These are phyloP conservation scores for Clavulina sp. DNA, from an alignment of 768 basidiomycete species.

Conservation along the genomic window DNA sequence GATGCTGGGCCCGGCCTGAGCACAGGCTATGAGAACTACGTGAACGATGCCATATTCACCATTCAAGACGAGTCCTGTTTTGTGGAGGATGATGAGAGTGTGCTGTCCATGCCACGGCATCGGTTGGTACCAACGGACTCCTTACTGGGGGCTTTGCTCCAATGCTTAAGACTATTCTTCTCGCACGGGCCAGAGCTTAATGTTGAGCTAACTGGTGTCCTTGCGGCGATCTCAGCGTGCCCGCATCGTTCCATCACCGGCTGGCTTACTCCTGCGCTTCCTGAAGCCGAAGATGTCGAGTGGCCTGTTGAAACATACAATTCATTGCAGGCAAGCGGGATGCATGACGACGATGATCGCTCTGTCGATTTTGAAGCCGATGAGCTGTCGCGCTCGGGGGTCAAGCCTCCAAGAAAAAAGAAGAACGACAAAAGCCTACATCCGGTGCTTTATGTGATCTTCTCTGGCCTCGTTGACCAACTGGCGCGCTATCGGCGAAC, in stretches of 20 bases:
- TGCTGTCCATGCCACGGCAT: slow-evolving; percentile 27
- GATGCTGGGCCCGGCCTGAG: slow-evolving; percentile 34
- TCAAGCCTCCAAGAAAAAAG: neutral
- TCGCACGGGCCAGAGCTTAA: slow-evolving; percentile 74
- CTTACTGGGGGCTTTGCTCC: slow-evolving; percentile 50
- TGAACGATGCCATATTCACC: slow-evolving; percentile 51
- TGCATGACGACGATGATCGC: slow-evolving; percentile 54
- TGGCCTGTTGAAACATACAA: neutral
- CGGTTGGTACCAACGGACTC: slow-evolving; percentile 64
- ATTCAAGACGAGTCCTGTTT: slow-evolving; percentile 52
- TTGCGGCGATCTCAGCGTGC: slow-evolving; percentile 68
- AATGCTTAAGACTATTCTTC: slow-evolving; percentile 62
- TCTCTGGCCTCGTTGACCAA: slow-evolving; percentile 64
- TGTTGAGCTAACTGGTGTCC: slow-evolving; percentile 66
- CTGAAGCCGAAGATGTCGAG: slow-evolving; percentile 14
- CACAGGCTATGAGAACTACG: slow-evolving; percentile 71
- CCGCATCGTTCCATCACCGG: slow-evolving; percentile 74
- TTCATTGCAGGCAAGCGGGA: too few relatives aligned
- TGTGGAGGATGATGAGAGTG: slow-evolving; percentile 24
- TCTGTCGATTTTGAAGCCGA: slow-evolving; percentile 66
- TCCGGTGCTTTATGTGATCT: slow-evolving; percentile 65
- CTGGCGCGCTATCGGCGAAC: slow-evolving; percentile 61
- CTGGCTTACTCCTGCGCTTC: slow-evolving; percentile 53
- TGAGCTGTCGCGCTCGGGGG: slow-evolving; percentile 37
- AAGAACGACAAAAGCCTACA: slow-evolving; percentile 47